Evolutionary conservation across 1,284 basidiomycete genomes (phyloP).

Genomic region (Puccinia hordei): DNA sequence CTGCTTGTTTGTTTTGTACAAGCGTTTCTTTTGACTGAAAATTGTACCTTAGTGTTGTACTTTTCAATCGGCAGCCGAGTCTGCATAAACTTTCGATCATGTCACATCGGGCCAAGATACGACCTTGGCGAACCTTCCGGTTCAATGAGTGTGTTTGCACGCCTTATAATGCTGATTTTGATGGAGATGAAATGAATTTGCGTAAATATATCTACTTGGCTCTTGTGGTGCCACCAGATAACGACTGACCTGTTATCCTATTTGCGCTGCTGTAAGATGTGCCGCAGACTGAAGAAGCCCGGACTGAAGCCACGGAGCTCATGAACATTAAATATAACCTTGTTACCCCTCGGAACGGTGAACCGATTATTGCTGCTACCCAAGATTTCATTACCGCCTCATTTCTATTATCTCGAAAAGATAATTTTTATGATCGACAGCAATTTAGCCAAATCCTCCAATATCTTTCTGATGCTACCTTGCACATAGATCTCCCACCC

Average conservation of each 20-base stretch:
- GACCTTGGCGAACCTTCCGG: constrained; percentile 96
- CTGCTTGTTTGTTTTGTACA: background rate
- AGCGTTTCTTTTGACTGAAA: constrained; percentile 1
- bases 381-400: constrained; percentile 99
- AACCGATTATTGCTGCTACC: constrained; percentile 97
- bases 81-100: constrained; percentile 98
- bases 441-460: constrained; percentile 97
- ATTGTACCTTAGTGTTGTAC: constrained; percentile 66
- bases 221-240: constrained; percentile 52
- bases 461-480: constrained; percentile 85
- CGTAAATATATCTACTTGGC: constrained; percentile 59
- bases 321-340: constrained; percentile 98
- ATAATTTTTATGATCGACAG: constrained; percentile 88
- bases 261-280: constrained; percentile 66
- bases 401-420: constrained; percentile 87
- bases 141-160: constrained; percentile 99
- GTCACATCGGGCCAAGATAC: constrained; percentile 93
- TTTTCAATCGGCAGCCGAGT: constrained; percentile 99
- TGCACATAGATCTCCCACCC: constrained; percentile 92
- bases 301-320: constrained; percentile 93
- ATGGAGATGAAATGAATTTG: constrained; percentile 99
- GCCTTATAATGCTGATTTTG: constrained; percentile 99
- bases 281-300: constrained; percentile 96
- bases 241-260: constrained; percentile 55
- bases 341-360: constrained; percentile 93